Percentiles rank a stretch among this genome's conserved stretches.
Conservation (phyloP, 202 grass and related monocot genomes). For the Panicum hallii region DNA sequence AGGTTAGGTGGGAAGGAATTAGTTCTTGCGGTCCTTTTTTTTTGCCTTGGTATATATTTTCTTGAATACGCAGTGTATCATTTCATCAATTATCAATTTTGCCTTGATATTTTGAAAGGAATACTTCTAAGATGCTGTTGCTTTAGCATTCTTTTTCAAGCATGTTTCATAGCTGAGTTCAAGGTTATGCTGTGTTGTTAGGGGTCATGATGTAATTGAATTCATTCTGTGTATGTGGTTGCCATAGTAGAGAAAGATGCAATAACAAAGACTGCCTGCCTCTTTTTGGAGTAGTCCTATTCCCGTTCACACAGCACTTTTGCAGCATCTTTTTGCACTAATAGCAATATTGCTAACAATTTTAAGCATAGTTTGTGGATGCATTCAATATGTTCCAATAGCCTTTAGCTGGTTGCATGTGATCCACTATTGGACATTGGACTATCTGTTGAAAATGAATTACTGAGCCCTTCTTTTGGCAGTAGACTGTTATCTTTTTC, state of each 20-base stretch:
- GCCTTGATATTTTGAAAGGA: neutral
- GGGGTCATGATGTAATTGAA: conserved; percentile 16
- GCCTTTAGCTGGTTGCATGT: conserved; percentile 27
- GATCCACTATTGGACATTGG: neutral
- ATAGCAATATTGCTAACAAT: neutral
- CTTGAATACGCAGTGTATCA: too few relatives aligned
- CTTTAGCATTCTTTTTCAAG: conserved; percentile 1
- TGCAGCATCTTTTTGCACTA: conserved; percentile 24
- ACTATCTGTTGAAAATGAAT: conserved; percentile 8
- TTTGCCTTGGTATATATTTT: neutral
- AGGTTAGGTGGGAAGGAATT: conserved; percentile 10
- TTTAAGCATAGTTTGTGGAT: conserved; percentile 21
- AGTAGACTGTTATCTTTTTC: conserved; percentile 13
- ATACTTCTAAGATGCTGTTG: conserved; percentile 16
- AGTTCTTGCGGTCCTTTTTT: conserved; percentile 7
- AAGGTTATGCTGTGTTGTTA: conserved; percentile 22
- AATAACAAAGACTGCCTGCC: neutral
- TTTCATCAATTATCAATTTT: neutral
- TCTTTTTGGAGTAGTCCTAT: conserved; percentile 4
- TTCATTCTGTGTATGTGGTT: neutral
- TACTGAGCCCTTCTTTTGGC: neutral
- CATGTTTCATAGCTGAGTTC: conserved; percentile 29
- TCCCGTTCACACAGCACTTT: conserved; percentile 21
- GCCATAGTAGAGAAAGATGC: conserved; percentile 31
- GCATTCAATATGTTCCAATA: conserved; percentile 1